A percentile compares a stretch with the other conserved stretches of the same genome.
phyloP scores from a whole-genome alignment of 768 basidiomycete genomes.

The Mrakia blollopis region DNA sequence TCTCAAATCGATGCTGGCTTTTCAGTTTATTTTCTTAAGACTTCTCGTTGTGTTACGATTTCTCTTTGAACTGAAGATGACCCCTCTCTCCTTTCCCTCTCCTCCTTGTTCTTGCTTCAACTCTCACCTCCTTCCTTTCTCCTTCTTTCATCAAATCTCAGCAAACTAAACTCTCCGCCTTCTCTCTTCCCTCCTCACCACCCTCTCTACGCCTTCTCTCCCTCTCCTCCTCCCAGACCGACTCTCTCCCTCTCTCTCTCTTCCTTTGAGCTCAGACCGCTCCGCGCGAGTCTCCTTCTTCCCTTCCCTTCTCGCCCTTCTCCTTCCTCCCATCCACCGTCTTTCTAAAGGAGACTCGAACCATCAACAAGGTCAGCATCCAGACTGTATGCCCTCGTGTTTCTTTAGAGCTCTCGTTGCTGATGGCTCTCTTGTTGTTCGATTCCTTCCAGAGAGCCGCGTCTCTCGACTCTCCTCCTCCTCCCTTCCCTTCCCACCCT shows the following conservation, averaged over 20 bases:
- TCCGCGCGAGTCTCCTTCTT: not conserved
- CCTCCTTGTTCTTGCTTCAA: not conserved
- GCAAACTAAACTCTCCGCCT: too few relatives aligned
- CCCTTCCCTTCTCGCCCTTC: not conserved
- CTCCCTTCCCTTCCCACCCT: not conserved
- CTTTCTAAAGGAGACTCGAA: not conserved
- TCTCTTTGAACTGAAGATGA: too few relatives aligned
- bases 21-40: too few relatives aligned
- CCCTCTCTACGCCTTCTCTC: not conserved
- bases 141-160: too few relatives aligned
- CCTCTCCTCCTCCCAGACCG: too few relatives aligned
- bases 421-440: not conserved
- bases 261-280: slow-evolving; percentile 8
- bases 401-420: not conserved
- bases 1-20: too few relatives aligned
- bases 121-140: not conserved
- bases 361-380: not conserved
- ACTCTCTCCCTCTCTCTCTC: not conserved
- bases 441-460: not conserved
- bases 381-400: not conserved
- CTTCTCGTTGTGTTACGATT: too few relatives aligned
- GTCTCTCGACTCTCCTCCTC: slow-evolving; percentile 3
- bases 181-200: not conserved
- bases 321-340: not conserved
- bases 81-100: not conserved